phyloP scores from a whole-genome alignment of 331 rosid genomes.

The Quercus lobata region DNA sequence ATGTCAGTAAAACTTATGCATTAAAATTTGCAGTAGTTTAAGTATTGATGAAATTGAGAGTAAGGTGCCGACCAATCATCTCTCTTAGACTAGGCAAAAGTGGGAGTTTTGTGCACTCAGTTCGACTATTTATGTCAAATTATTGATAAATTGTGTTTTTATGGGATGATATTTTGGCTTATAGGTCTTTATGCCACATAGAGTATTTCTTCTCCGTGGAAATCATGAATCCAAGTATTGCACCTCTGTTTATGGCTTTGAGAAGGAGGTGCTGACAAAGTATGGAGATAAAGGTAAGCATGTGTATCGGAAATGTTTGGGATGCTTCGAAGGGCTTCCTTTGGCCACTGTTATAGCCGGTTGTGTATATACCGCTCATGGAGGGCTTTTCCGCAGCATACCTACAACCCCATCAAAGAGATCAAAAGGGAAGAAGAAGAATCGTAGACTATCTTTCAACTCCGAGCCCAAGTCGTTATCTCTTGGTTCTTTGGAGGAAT shows the following conservation, averaged over 20 bases:
- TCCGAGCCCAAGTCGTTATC: slow-evolving; percentile 39
- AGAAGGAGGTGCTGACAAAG: slow-evolving; percentile 71
- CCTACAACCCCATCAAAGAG: slow-evolving; percentile 55
- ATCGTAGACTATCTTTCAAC: slow-evolving; percentile 52
- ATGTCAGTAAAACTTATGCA: too few species aligned
- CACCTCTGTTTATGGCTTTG: slow-evolving; percentile 86
- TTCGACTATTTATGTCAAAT: too few species aligned
- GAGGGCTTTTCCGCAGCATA: slow-evolving; percentile 80
- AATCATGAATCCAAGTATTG: slow-evolving; percentile 91
- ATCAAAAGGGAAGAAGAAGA: slow-evolving; percentile 74
- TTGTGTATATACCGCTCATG: slow-evolving; percentile 80
- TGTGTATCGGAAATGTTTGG: slow-evolving; percentile 81
- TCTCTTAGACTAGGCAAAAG: too few species aligned
- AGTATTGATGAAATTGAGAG: too few species aligned
- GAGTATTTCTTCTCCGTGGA: slow-evolving; percentile 68
- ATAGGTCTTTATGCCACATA: slow-evolving; percentile 61
- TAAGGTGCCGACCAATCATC: too few species aligned
- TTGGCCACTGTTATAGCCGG: slow-evolving; percentile 74
- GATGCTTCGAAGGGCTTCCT: slow-evolving; percentile 93
- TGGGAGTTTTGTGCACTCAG: too few species aligned
- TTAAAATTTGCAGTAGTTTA: too few species aligned
- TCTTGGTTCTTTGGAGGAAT: slow-evolving; percentile 76
- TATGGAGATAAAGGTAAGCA: slow-evolving; percentile 81
- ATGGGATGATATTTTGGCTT: neutral
- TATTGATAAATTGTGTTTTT: neutral